These are phyloP conservation scores for Trichophyton verrucosum DNA, from an alignment of 2,329 filamentous ascomycete genomes.

Conservation along the genomic window DNA sequence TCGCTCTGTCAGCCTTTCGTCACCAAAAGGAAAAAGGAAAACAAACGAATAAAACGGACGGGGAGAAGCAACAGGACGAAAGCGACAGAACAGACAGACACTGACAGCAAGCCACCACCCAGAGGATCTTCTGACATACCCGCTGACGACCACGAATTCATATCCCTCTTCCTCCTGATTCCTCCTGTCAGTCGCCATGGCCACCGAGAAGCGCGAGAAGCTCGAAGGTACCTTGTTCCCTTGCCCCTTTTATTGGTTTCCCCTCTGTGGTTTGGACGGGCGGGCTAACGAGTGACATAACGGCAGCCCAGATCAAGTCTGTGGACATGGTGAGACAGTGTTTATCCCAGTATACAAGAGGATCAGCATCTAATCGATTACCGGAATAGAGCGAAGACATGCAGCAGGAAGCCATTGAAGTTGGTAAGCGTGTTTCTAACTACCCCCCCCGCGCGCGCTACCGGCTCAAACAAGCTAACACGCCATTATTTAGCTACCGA, in stretches of 20 bases:
- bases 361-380: not conserved
- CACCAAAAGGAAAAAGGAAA: not conserved
- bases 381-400: constrained; percentile 74
- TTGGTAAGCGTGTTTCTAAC: constrained; percentile 51
- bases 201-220: constrained; percentile 54
- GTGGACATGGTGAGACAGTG: constrained; percentile 74
- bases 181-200: constrained; percentile 21
- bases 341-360: constrained; percentile 5
- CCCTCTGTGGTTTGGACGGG: not conserved
- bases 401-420: constrained; percentile 90
- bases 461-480: constrained; percentile 15
- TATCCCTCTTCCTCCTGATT: not conserved
- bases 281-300: not conserved
- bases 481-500: constrained; percentile 45
- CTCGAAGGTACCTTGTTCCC: constrained; percentile 49
- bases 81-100: too few species aligned
- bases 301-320: constrained; percentile 84
- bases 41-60: not conserved
- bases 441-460: not conserved
- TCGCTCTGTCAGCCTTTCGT: not conserved
- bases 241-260: constrained; percentile 7
- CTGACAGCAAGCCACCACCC: not conserved
- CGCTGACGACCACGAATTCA: not conserved
- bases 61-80: not conserved
- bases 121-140: not conserved